Conservation (phyloP, 2,329 filamentous ascomycete genomes). For the Neurospora sp. region DNA sequence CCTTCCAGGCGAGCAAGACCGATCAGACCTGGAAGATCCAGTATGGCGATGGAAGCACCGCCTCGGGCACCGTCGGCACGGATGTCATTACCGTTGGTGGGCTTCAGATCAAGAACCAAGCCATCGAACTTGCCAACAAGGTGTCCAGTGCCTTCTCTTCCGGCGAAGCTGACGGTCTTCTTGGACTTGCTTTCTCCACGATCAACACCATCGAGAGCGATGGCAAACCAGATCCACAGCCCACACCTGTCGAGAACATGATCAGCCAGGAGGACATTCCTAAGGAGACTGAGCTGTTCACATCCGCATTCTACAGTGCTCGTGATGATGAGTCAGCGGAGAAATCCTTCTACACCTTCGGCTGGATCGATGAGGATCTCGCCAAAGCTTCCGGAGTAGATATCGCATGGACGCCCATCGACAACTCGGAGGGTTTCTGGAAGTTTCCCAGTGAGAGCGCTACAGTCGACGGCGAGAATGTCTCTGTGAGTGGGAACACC, state of each 20-base stretch:
- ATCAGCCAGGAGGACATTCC: slow-evolving; percentile 39
- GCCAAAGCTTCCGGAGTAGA: slow-evolving; percentile 40
- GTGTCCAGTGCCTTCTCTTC: slow-evolving; percentile 48
- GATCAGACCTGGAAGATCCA: slow-evolving; percentile 52
- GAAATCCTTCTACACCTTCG: slow-evolving; percentile 62
- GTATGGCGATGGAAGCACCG: slow-evolving; percentile 59
- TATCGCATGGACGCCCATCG: slow-evolving; percentile 50
- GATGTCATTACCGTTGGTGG: slow-evolving; percentile 54
- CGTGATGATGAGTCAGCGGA: slow-evolving; percentile 31
- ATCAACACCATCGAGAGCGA: slow-evolving; percentile 49
- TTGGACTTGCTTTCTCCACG: slow-evolving; percentile 54
- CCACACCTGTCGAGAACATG: slow-evolving; percentile 61
- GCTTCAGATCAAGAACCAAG: slow-evolving; percentile 49
- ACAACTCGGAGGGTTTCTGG: slow-evolving; percentile 61
- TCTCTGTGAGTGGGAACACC: slow-evolving; percentile 44
- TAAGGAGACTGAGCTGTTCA: slow-evolving; percentile 47
- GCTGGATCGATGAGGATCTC: slow-evolving; percentile 56
- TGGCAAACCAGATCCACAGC: slow-evolving; percentile 36
- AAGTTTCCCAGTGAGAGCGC: slow-evolving; percentile 47
- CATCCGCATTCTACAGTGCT: slow-evolving; percentile 49
- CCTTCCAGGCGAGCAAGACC: slow-evolving; percentile 34
- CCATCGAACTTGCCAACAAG: slow-evolving; percentile 51
- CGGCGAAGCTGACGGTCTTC: slow-evolving; percentile 50
- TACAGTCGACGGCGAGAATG: slow-evolving; percentile 44
- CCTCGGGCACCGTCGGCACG: slow-evolving; percentile 53